A percentile compares a stretch with the other conserved stretches of the same genome.
Evolutionary conservation across 2,329 filamentous ascomycete genomes (phyloP).

Genomic region (Reticulascus tulasneorum): DNA sequence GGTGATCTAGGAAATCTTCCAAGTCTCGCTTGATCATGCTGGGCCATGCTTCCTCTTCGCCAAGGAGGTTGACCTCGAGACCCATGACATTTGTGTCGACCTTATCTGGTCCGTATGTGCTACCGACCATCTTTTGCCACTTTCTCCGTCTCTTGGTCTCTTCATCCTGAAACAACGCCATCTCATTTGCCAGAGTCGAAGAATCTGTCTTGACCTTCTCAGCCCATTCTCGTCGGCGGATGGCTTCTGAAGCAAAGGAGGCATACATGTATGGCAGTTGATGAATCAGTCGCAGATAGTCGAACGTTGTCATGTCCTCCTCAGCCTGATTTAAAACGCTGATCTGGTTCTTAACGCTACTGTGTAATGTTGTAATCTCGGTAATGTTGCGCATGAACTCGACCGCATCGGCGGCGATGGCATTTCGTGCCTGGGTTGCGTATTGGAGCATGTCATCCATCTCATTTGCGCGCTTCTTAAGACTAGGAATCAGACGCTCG

Average conservation of each 20-base stretch:
- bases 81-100: slow-evolving; percentile 67
- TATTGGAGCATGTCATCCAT: slow-evolving; percentile 59
- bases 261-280: slow-evolving; percentile 87
- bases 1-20: slow-evolving; percentile 63
- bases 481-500: slow-evolving; percentile 55
- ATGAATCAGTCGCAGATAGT: slow-evolving; percentile 74
- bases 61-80: slow-evolving; percentile 80
- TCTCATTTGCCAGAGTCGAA: slow-evolving; percentile 82
- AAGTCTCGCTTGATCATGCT: slow-evolving; percentile 71
- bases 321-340: slow-evolving; percentile 67
- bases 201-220: slow-evolving; percentile 89
- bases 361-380: slow-evolving; percentile 70
- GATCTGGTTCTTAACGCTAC: slow-evolving; percentile 68
- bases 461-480: slow-evolving; percentile 52
- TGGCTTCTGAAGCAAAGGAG: slow-evolving; percentile 79
- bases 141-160: slow-evolving; percentile 83
- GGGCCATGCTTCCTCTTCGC: slow-evolving; percentile 80
- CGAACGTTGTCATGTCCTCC: slow-evolving; percentile 75
- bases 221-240: slow-evolving; percentile 83
- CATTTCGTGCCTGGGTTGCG: slow-evolving; percentile 63
- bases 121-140: slow-evolving; percentile 84
- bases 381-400: slow-evolving; percentile 80
- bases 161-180: slow-evolving; percentile 88
- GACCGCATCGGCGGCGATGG: slow-evolving; percentile 60
- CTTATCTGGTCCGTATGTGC: slow-evolving; percentile 63